phyloP scores from a whole-genome alignment of 2,329 filamentous ascomycete genomes.

The Cercospora zeina region DNA sequence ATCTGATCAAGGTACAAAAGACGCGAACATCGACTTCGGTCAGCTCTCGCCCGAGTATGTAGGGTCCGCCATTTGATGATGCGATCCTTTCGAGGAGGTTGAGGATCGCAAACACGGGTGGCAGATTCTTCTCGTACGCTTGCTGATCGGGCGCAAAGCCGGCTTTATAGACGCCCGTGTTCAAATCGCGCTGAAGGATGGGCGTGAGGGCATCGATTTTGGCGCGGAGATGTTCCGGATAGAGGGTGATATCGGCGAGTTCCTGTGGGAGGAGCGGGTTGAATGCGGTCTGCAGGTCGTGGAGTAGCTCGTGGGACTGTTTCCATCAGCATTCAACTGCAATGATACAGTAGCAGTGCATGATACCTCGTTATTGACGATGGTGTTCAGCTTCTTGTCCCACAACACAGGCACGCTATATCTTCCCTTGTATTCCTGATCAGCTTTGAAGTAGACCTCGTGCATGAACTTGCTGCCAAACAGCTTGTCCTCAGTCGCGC shows the following conservation, averaged over 20 bases:
- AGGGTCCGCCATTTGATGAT: constrained; percentile 54
- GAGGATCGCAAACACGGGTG: constrained; percentile 59
- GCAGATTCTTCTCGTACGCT: constrained; percentile 56
- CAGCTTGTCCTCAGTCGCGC: constrained; percentile 60
- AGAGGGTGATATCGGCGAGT: constrained; percentile 52
- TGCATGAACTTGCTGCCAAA: constrained; percentile 60
- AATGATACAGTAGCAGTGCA: background rate
- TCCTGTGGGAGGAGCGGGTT: constrained; percentile 50
- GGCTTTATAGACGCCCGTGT: constrained; percentile 60
- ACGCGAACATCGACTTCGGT: constrained; percentile 62
- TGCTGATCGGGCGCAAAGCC: constrained; percentile 60
- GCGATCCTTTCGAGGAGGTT: constrained; percentile 59
- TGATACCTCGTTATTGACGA: constrained; percentile 60
- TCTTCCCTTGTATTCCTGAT: constrained; percentile 60
- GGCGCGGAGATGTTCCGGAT: constrained; percentile 51
- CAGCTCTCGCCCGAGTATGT: constrained; percentile 55
- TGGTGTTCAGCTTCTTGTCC: constrained; percentile 58
- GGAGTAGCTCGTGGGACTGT: constrained; percentile 56
- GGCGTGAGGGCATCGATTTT: constrained; percentile 55
- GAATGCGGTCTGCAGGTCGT: constrained; percentile 60
- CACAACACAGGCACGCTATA: constrained; percentile 64
- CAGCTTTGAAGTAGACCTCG: constrained; percentile 63
- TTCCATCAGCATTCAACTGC: background rate
- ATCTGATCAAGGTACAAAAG: constrained; percentile 60
- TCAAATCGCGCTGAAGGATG: constrained; percentile 60